Base-by-base conservation (phyloP, 1,139 yeast species). In the Fermentozyma sake region DNA sequence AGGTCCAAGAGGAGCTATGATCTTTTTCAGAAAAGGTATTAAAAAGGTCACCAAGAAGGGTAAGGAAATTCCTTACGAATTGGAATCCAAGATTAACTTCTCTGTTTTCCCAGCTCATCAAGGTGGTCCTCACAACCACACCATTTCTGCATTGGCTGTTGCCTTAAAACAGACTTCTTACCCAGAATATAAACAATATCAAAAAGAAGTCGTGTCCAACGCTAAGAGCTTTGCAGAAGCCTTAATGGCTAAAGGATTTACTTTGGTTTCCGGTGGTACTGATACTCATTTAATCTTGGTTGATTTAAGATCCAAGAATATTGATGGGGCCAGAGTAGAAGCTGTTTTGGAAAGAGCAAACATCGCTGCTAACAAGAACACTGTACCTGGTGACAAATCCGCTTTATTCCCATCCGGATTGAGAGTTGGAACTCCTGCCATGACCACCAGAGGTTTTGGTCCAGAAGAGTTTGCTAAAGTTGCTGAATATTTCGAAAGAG, bases 1-100 rank as follows among this genome's bases (percentile, higher is more conserved):
- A 69, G 97, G 97, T 24, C 97, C 97, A 60, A 83, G 97, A 72
- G 97, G 97, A 55, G 95, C 97, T 30, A 87, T 89, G 96, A 89
- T 89, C 55, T 89, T 89, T 69, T 89, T 76, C 73, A 84, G 96
- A 74, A 82, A 82, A 58, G 96, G 96, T 44, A 72, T 85, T 35
- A 79, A 91, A 69, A 78, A 78, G 52, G 79, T 79, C 37, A 80
- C 81, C 49, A 85, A 85, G 69, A 80, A 81, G 51, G 96, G 96
- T 44, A 84, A 85, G 64, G 94, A 86, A 62, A 71, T 84, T 35
- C 68, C 70, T 34, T 89, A 86, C 59, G 96, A 87, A 39, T 74
- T 89, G 52, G 96, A 89, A 54, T 77, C 75, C 58, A 84, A 81
- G 52, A 86, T 89, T 61, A 89, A 89, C 71, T 89, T 89, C 55